Conservation (phyloP, 2,329 filamentous ascomycete genomes). For the Penicillium sp. region DNA sequence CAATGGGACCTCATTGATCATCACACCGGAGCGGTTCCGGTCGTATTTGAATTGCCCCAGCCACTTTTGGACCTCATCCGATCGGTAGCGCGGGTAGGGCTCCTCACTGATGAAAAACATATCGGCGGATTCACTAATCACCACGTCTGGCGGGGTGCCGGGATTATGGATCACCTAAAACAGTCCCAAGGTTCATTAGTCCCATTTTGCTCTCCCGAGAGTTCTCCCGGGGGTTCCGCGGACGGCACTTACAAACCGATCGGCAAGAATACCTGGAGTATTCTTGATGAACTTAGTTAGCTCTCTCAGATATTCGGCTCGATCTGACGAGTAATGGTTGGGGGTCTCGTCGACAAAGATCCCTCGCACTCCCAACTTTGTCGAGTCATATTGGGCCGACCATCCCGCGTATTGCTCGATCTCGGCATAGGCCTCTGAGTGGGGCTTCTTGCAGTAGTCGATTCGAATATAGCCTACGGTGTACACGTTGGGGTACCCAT, state of each 20-base stretch:
- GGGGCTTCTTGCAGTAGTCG: slow-evolving; percentile 24
- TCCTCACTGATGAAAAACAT: slow-evolving; percentile 4
- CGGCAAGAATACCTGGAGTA: not conserved
- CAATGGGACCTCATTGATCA: slow-evolving; percentile 1
- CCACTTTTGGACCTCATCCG: slow-evolving; percentile 1
- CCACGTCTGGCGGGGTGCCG: slow-evolving; percentile 1
- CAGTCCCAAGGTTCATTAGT: not conserved
- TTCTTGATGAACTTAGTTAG: slow-evolving; percentile 1
- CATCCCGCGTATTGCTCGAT: slow-evolving; percentile 9
- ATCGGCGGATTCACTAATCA: not conserved
- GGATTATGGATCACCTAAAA: slow-evolving; percentile 1
- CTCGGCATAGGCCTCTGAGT: slow-evolving; percentile 11
- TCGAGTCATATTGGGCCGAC: not conserved
- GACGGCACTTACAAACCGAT: slow-evolving; percentile 1
- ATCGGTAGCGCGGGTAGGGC: slow-evolving; percentile 2
- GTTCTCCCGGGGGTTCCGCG: not conserved
- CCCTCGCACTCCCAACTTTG: not conserved
- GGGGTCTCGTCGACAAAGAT: slow-evolving; percentile 4
- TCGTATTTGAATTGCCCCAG: not conserved
- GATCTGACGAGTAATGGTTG: not conserved
- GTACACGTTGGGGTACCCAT: slow-evolving; percentile 18
- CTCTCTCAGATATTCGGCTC: not conserved
- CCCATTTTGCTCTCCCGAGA: not conserved
- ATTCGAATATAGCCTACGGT: slow-evolving; percentile 25
- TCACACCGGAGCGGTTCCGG: not conserved